A percentile compares a stretch with the other conserved stretches of the same genome.
Evolutionary conservation across 2,329 filamentous ascomycete genomes (phyloP).

Genomic region (Sclerotinia subarctica): DNA sequence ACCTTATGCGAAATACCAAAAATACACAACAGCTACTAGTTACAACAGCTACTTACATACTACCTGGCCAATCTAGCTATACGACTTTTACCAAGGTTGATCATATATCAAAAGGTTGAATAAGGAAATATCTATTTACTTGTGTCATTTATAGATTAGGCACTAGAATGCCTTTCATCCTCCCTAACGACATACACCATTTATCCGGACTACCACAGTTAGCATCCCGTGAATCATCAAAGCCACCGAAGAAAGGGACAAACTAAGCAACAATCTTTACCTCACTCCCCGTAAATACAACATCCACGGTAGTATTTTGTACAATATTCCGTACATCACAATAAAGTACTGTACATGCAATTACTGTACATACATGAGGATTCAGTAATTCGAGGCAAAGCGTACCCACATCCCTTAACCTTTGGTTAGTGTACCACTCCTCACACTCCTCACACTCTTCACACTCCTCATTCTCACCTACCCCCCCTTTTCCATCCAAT

Average conservation of each 20-base stretch:
- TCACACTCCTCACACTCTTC: too few relatives aligned
- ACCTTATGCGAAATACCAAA: too few relatives aligned
- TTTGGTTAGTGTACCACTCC: not conserved
- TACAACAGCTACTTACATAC: too few relatives aligned
- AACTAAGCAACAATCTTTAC: not conserved
- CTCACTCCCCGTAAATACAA: not conserved
- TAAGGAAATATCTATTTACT: not conserved
- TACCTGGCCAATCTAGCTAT: not conserved
- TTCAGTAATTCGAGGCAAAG: not conserved
- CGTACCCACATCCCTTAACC: not conserved
- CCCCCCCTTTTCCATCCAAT: not conserved
- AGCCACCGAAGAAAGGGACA: not conserved
- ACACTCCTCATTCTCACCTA: not conserved
- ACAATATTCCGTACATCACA: too few relatives aligned
- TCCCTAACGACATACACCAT: not conserved
- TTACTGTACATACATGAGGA: not conserved
- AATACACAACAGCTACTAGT: not conserved
- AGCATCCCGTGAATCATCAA: not conserved
- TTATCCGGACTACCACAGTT: not conserved
- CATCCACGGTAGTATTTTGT: not conserved
- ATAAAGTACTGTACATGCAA: too few relatives aligned
- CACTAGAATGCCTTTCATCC: not conserved
- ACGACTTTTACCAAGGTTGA: not conserved
- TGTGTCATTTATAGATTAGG: too few relatives aligned
- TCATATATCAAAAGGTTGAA: not conserved